Base-by-base conservation (phyloP, 768 basidiomycete species). In the Coprinellus micaceus region DNA sequence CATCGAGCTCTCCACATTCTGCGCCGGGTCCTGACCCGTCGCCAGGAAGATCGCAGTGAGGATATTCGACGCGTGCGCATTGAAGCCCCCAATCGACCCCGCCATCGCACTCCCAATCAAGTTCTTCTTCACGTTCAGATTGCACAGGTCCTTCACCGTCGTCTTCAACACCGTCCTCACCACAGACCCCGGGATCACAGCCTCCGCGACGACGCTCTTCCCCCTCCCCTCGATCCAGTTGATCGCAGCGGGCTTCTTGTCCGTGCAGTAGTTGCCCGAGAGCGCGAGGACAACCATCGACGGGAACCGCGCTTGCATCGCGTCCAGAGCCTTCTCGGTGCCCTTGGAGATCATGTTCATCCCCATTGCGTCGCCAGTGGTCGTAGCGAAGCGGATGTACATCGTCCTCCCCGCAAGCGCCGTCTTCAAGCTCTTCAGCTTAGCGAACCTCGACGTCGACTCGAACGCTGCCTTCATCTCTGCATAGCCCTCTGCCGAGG, bases 301-400 rank as follows among this genome's bases (percentile, higher is more conserved):
- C 2, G 96, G 96, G 77, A 93, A 99, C 64, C 85, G 71, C 47
- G 77, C 76, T 61, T 81, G 78, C 81, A 93, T 79, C 21, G 78
- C 81, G 64, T 89, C 93, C 11, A 99, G 81, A 19, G 94, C 94
- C 72, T 90, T 90, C 76, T 98, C 97, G 7, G 94, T 94, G 2
- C 95, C 97, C 74, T 99, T 99, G 7, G 89, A 91, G 67, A 98
- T 97, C 97, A 98, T 99, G 79, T 99, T 99, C 97, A 99, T 99
- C n/a, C 97, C 97, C 96, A 98, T 99, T 39, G 97, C 96, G 66
- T 98, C 96, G 29, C 95, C 97, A 0, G 97, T 98, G 54, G 84
- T 85, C 13, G 94, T 97, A 55, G 90, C 89, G 66, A 99, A 98
- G 44, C 97, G 84, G 24, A 98, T 86, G 67, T 86, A 99, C 40